phyloP scores from a whole-genome alignment of 768 basidiomycete species.

The Phylloporus arenicola region DNA sequence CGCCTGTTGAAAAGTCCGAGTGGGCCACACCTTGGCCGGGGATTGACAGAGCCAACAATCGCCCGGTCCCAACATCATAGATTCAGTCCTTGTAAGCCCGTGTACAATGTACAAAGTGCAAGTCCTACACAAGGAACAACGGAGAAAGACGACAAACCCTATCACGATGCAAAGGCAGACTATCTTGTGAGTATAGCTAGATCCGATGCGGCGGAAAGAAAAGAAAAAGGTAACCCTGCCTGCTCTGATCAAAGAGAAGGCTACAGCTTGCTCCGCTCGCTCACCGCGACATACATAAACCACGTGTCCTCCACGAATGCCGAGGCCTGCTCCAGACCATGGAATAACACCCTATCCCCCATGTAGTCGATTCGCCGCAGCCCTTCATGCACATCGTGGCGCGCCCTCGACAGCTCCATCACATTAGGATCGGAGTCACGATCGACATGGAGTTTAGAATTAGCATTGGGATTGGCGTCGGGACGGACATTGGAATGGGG shows the following conservation, averaged over 20 bases:
- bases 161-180: background rate
- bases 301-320: constrained; percentile 39
- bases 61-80: too few species aligned
- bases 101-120: too few species aligned
- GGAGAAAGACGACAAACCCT: background rate
- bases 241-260: background rate
- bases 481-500: too few species aligned
- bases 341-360: constrained; percentile 43
- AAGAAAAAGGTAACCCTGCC: background rate
- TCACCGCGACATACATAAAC: constrained; percentile 27
- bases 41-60: too few species aligned
- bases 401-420: background rate
- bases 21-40: too few species aligned
- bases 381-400: constrained; percentile 19
- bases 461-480: constrained; percentile 23
- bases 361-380: constrained; percentile 43
- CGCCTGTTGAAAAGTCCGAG: too few species aligned
- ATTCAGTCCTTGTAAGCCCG: too few species aligned
- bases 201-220: background rate
- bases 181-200: background rate
- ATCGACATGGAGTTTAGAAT: background rate
- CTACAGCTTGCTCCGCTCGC: background rate
- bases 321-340: constrained; percentile 46
- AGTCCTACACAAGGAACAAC: background rate
- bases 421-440: background rate